Conservation (phyloP, 371 early-diverging fungal genomes). For the Mucor racemosus region DNA sequence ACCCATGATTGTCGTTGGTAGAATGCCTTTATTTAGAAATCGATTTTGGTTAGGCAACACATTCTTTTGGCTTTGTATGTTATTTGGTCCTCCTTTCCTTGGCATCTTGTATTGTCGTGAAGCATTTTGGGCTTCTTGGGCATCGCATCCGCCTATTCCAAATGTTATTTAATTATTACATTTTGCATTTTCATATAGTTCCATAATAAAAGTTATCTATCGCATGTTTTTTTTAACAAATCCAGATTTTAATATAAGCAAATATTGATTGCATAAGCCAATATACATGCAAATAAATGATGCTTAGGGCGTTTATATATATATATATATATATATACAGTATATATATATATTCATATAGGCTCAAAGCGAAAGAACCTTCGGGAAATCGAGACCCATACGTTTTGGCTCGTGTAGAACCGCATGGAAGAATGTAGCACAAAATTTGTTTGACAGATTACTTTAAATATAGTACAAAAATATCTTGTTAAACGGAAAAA, state of each 20-base stretch:
- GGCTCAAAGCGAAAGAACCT: neutral
- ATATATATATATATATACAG: too few species aligned
- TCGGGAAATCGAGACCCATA: neutral
- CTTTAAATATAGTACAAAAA: too few species aligned
- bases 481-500: too few species aligned
- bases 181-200: neutral
- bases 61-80: constrained; percentile 89
- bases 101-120: constrained; percentile 77
- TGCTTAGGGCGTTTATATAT: too few species aligned
- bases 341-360: neutral
- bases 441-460: neutral
- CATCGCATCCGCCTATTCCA: neutral
- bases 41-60: constrained; percentile 77
- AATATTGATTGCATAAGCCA: neutral
- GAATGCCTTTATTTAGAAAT: constrained; percentile 61
- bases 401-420: neutral
- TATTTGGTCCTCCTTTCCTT: constrained; percentile 78
- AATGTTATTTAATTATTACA: neutral
- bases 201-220: neutral
- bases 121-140: constrained; percentile 40
- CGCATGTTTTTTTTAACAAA: too few species aligned
- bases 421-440: neutral
- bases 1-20: constrained; percentile 83
- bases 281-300: too few species aligned
- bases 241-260: neutral